phyloP scores from a whole-genome alignment of 768 basidiomycete species.

The Mycena rebaudengoi region DNA sequence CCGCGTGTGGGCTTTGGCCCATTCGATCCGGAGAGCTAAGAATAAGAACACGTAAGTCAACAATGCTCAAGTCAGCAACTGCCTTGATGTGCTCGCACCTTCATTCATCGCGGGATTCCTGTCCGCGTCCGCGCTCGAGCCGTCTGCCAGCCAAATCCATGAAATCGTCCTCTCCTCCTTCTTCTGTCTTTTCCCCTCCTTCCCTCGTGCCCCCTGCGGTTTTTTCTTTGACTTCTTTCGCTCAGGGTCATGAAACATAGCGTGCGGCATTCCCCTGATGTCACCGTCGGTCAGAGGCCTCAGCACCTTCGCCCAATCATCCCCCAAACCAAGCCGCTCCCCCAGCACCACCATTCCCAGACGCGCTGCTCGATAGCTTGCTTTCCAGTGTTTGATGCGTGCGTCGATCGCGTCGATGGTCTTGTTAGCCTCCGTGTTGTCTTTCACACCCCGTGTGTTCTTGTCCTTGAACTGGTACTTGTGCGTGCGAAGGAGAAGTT shows the following conservation, averaged over 20 bases:
- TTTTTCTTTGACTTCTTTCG: background rate
- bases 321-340: background rate
- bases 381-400: background rate
- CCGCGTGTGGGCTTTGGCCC: slow-evolving; percentile 6
- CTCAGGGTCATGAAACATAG: background rate
- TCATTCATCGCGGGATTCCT: slow-evolving; percentile 13
- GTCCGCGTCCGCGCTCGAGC: slow-evolving; percentile 5
- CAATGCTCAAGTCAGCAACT: too few relatives aligned
- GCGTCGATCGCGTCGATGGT: background rate
- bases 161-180: background rate
- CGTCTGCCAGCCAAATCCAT: slow-evolving; percentile 17
- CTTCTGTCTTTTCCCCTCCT: background rate
- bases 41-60: background rate
- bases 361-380: background rate
- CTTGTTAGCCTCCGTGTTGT: background rate
- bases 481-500: slow-evolving; percentile 8
- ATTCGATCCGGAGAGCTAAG: slow-evolving; percentile 20
- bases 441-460: background rate
- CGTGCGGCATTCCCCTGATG: slow-evolving; percentile 9
- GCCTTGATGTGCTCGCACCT: too few relatives aligned
- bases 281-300: background rate
- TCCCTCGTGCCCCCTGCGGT: background rate
- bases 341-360: background rate
- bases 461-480: background rate
- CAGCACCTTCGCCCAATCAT: background rate